These are phyloP conservation scores for Madurella mycetomatis DNA, from an alignment of 2,329 filamentous ascomycete species.

Conservation along the genomic window DNA sequence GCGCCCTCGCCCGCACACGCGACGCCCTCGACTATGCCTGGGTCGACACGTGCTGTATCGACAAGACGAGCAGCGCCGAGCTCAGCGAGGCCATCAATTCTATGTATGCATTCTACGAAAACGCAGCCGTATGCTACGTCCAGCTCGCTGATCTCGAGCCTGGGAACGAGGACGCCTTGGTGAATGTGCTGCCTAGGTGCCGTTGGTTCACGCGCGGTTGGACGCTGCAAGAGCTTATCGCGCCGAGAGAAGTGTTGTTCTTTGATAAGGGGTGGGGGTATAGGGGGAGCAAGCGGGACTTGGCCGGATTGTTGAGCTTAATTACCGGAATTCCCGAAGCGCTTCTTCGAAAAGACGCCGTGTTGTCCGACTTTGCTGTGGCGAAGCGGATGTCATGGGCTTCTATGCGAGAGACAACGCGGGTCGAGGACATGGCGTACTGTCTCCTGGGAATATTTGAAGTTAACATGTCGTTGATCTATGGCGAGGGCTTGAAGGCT, in stretches of 20 bases:
- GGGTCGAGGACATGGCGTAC: constrained; percentile 12
- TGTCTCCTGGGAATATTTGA: constrained; percentile 15
- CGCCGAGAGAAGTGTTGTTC: background rate
- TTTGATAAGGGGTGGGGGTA: background rate
- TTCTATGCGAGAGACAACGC: background rate
- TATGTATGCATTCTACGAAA: constrained; percentile 13
- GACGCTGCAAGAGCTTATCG: constrained; percentile 16
- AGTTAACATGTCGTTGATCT: constrained; percentile 16
- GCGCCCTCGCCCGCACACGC: background rate
- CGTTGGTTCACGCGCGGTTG: constrained; percentile 12
- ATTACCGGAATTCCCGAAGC: constrained; percentile 1
- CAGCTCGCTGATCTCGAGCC: constrained; percentile 7
- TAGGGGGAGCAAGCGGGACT: background rate
- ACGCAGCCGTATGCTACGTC: constrained; percentile 6
- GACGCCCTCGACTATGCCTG: constrained; percentile 5
- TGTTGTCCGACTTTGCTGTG: background rate
- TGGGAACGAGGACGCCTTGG: background rate
- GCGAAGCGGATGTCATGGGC: constrained; percentile 14
- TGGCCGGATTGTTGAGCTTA: background rate
- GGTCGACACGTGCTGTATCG: constrained; percentile 16
- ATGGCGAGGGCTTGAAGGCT: constrained; percentile 13
- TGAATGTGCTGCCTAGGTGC: background rate
- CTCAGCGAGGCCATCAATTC: constrained; percentile 16
- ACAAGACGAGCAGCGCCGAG: constrained; percentile 14
- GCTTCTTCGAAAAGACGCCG: background rate